Conservation (phyloP, 1,284 basidiomycete genomes). For the Abortiporus biennis region DNA sequence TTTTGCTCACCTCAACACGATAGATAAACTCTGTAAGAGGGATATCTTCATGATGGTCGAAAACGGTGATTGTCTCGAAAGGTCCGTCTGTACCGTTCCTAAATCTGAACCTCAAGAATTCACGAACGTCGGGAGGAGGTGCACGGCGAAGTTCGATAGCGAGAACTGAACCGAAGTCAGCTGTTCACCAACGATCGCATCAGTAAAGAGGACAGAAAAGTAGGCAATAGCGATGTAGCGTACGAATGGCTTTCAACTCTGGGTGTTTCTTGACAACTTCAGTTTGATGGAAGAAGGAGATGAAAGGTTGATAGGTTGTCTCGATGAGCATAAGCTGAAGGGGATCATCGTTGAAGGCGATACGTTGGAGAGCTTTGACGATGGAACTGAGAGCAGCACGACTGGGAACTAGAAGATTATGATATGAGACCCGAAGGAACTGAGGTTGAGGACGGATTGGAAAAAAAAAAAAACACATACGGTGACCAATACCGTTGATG, state of each 20-base stretch:
- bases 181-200: no score
- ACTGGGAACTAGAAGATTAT: constrained; percentile 56
- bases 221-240: no score
- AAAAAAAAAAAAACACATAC: background rate
- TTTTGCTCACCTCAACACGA: constrained; percentile 54
- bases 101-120: constrained; percentile 80
- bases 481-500: constrained; percentile 54
- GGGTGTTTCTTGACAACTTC: constrained; percentile 52
- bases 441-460: background rate
- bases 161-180: constrained; percentile 74
- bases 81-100: constrained; percentile 69
- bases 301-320: constrained; percentile 85
- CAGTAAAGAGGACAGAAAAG: no score
- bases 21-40: constrained; percentile 76
- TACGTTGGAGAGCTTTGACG: constrained; percentile 61
- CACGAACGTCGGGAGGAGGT: constrained; percentile 65
- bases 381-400: constrained; percentile 72
- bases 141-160: constrained; percentile 76
- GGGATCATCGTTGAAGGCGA: constrained; percentile 73
- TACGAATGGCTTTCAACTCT: constrained; percentile 58
- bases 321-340: constrained; percentile 73
- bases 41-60: constrained; percentile 64
- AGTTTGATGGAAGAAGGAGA: constrained; percentile 80
- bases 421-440: background rate
- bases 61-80: constrained; percentile 60